phyloP scores from a whole-genome alignment of 1,284 basidiomycete genomes.

The Melampsora occidentalis region DNA sequence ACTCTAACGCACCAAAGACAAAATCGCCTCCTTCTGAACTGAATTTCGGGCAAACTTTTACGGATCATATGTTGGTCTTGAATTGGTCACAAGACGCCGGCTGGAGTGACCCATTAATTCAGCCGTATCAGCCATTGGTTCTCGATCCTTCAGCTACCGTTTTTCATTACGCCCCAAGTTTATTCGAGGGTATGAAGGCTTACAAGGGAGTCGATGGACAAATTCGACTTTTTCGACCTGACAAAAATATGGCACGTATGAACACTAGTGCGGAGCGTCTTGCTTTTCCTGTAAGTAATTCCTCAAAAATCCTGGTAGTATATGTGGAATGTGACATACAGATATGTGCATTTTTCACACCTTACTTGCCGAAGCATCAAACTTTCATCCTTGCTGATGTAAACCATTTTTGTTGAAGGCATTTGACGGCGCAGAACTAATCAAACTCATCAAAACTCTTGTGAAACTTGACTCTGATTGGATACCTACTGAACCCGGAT shows the following conservation, averaged over 20 bases:
- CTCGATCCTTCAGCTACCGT: slow-evolving; percentile 82
- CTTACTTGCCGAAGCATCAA: slow-evolving; percentile 18
- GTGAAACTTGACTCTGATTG: slow-evolving; percentile 81
- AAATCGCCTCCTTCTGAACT: slow-evolving; percentile 55
- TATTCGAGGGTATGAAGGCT: slow-evolving; percentile 96
- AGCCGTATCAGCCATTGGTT: slow-evolving; percentile 72
- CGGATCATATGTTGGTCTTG: slow-evolving; percentile 88
- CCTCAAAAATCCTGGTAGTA: slow-evolving; percentile 59
- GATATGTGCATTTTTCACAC: slow-evolving; percentile 45
- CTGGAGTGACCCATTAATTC: slow-evolving; percentile 79
- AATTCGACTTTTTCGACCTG: slow-evolving; percentile 86
- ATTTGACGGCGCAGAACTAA: slow-evolving; percentile 75
- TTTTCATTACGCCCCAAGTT: slow-evolving; percentile 82
- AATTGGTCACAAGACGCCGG: slow-evolving; percentile 71
- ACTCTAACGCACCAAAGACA: slow-evolving; percentile 50
- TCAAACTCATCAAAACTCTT: slow-evolving; percentile 84
- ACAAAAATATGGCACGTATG: slow-evolving; percentile 91
- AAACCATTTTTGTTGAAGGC: slow-evolving; percentile 52
- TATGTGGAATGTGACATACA: slow-evolving; percentile 63
- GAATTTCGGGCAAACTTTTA: slow-evolving; percentile 62
- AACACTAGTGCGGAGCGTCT: slow-evolving; percentile 64
- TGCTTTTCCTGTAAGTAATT: slow-evolving; percentile 61
- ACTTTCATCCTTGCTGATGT: slow-evolving; percentile 34
- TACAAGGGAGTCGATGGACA: slow-evolving; percentile 76
- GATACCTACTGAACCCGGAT: slow-evolving; percentile 84